phyloP scores from a whole-genome alignment of 1,284 basidiomycete genomes.

The Ustilago bromivora region DNA sequence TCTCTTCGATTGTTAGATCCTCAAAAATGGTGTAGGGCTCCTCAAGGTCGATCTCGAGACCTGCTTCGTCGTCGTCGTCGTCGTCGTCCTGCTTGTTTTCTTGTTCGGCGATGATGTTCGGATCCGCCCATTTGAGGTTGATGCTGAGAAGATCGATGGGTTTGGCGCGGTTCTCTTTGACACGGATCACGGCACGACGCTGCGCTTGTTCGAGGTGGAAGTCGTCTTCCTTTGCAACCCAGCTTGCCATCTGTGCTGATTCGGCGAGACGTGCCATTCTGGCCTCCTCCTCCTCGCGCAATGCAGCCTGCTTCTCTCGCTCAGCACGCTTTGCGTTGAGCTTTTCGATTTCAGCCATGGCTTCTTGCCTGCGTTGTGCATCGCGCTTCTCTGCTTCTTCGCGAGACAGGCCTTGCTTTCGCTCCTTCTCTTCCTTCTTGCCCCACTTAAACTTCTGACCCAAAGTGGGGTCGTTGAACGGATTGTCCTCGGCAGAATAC shows the following conservation, averaged over 20 bases:
- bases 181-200: slow-evolving; percentile 87
- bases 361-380: slow-evolving; percentile 83
- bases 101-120: slow-evolving; percentile 91
- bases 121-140: slow-evolving; percentile 66
- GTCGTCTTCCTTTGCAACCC: slow-evolving; percentile 96
- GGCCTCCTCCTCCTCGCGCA: slow-evolving; percentile 92
- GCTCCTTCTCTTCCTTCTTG: slow-evolving; percentile 96
- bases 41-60: slow-evolving; percentile 95
- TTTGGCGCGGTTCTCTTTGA: slow-evolving; percentile 89
- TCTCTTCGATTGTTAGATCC: slow-evolving; percentile 88
- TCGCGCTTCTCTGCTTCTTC: slow-evolving; percentile 86
- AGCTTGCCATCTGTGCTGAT: slow-evolving; percentile 95
- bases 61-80: slow-evolving; percentile 82
- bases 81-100: slow-evolving; percentile 80
- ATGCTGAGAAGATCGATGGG: slow-evolving; percentile 68
- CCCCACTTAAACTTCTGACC: slow-evolving; percentile 97
- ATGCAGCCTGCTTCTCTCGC: slow-evolving; percentile 85
- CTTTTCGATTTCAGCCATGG: slow-evolving; percentile 86
- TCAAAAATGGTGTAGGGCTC: slow-evolving; percentile 98
- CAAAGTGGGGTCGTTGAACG: slow-evolving; percentile 95
- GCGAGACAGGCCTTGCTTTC: slow-evolving; percentile 83
- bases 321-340: slow-evolving; percentile 90
- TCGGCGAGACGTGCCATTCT: slow-evolving; percentile 89
- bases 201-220: slow-evolving; percentile 96
- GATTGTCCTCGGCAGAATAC: slow-evolving; percentile 94